These are phyloP conservation scores for Mucor circinelloides DNA, from an alignment of 371 early-diverging fungal genomes.

Conservation along the genomic window DNA sequence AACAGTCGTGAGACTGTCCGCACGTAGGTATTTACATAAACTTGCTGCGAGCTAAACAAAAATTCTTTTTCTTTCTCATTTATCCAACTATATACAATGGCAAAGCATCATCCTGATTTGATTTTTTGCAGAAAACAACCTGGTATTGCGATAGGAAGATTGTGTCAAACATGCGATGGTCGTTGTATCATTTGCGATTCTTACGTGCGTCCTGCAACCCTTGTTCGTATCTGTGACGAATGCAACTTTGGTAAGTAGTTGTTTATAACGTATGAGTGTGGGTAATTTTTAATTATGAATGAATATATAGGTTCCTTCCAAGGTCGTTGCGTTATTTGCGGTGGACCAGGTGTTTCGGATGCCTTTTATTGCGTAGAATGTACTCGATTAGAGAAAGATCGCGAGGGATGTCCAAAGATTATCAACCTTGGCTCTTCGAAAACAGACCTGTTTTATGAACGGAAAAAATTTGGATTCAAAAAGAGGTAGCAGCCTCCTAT, in stretches of 20 bases:
- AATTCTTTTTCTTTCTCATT: not conserved
- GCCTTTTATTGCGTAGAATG: slow-evolving; percentile 96
- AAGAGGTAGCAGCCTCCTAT: slow-evolving; percentile 42
- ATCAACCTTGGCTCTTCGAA: slow-evolving; percentile 84
- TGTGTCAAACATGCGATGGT: slow-evolving; percentile 96
- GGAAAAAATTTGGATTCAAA: slow-evolving; percentile 91
- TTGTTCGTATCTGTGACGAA: slow-evolving; percentile 95
- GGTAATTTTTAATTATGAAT: not conserved
- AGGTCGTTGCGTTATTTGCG: slow-evolving; percentile 94
- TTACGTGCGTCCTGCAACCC: slow-evolving; percentile 85
- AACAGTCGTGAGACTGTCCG: not conserved
- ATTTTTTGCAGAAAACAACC: slow-evolving; percentile 96
- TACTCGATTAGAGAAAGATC: slow-evolving; percentile 90
- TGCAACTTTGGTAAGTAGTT: slow-evolving; percentile 86
- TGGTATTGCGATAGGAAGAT: slow-evolving; percentile 94
- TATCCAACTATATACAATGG: slow-evolving; percentile 50
- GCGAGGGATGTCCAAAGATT: slow-evolving; percentile 98
- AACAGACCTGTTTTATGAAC: slow-evolving; percentile 90
- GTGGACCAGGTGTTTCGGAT: slow-evolving; percentile 90
- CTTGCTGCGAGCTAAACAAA: not conserved
- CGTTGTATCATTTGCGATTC: slow-evolving; percentile 94
- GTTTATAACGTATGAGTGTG: not conserved
- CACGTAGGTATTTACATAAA: not conserved
- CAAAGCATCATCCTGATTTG: slow-evolving; percentile 92
- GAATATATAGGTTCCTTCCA: slow-evolving; percentile 57